Conservation (phyloP, 139 green algal species). For the Gonium pectorale region DNA sequence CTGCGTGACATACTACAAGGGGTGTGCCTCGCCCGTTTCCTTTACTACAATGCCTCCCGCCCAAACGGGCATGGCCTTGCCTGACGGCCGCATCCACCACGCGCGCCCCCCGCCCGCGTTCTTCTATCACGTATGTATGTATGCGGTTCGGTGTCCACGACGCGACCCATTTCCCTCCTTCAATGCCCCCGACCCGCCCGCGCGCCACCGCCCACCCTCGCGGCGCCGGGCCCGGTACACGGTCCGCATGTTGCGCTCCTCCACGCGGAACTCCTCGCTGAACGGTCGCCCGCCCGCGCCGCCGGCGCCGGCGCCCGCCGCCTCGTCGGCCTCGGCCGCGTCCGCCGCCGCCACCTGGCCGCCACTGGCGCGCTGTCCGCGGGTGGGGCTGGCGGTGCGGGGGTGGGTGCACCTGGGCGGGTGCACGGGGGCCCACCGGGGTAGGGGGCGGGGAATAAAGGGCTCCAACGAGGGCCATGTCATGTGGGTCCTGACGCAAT, state of each 20-base stretch:
- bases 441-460: background rate
- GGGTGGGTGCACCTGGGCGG: constrained; percentile 54
- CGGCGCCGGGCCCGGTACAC: constrained; percentile 55
- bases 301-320: background rate
- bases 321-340: background rate
- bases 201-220: constrained; percentile 34
- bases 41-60: too few species aligned
- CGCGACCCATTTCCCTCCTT: too few species aligned
- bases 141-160: too few species aligned
- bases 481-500: too few species aligned
- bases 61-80: too few species aligned
- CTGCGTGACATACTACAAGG: too few species aligned
- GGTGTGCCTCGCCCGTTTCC: too few species aligned
- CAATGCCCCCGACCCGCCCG: background rate
- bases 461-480: background rate
- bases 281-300: constrained; percentile 1
- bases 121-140: background rate
- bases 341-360: constrained; percentile 1
- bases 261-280: constrained; percentile 36
- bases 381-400: constrained; percentile 15
- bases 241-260: constrained; percentile 55
- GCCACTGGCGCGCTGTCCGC: background rate
- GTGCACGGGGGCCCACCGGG: background rate
- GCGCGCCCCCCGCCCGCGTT: too few species aligned
- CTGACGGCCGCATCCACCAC: too few species aligned